Conservation (phyloP, 805 yeast species). For the Hagleromyces aurorensis region DNA sequence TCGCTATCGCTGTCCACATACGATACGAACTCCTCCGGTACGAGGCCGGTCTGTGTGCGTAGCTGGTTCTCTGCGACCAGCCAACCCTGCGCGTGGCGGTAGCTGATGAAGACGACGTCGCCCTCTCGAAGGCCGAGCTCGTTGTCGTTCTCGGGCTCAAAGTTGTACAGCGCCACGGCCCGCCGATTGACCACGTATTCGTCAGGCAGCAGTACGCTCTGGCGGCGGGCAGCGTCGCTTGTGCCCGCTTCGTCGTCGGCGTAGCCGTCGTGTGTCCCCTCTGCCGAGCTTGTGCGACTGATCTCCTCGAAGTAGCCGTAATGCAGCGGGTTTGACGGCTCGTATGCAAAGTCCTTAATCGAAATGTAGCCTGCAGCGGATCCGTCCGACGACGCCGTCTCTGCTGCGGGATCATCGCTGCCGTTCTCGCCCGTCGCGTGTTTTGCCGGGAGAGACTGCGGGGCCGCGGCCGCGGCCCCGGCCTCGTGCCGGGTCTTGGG, state of each 20-base stretch:
- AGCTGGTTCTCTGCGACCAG: conserved; percentile 66
- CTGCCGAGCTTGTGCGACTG: conserved; percentile 6
- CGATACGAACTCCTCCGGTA: conserved; percentile 91
- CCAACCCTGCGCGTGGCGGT: conserved; percentile 98
- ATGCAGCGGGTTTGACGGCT: conserved; percentile 58
- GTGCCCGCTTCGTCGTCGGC: conserved; percentile 16
- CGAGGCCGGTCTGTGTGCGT: conserved; percentile 60
- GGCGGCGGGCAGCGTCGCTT: conserved; percentile 16
- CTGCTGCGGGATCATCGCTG: too few species aligned
- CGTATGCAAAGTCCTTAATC: conserved; percentile 80
- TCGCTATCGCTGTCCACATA: conserved; percentile 21
- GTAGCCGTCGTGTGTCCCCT: conserved; percentile 10
- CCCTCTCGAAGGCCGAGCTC: conserved; percentile 75
- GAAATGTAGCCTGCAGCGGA: conserved; percentile 40
- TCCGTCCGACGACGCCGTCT: too few species aligned
- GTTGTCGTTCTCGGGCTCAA: conserved; percentile 88
- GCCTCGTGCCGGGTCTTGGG: too few species aligned
- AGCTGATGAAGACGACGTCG: conserved; percentile 75
- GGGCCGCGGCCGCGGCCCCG: too few species aligned
- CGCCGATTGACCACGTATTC: conserved; percentile 38
- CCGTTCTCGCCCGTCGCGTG: too few species aligned
- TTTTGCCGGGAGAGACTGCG: too few species aligned
- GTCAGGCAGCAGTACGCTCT: conserved; percentile 28
- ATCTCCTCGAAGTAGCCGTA: conserved; percentile 42
- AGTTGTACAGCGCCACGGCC: conserved; percentile 86